These are phyloP conservation scores for Apiotrichum sp. DNA, from an alignment of 1,284 basidiomycete genomes.

Conservation along the genomic window DNA sequence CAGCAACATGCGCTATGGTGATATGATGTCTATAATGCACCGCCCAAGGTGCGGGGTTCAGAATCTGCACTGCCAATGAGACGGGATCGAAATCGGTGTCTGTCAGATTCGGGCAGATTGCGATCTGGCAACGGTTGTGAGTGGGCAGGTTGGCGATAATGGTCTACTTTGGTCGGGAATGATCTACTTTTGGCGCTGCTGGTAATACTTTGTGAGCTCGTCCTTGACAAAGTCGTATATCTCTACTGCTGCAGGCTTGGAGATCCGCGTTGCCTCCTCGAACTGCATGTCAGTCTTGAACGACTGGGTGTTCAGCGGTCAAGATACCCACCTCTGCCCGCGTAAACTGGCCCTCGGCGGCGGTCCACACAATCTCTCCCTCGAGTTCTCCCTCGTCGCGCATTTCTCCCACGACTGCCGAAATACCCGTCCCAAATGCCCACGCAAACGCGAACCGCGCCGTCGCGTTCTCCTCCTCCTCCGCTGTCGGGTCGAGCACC, in stretches of 20 bases:
- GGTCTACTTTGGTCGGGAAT: too few species aligned
- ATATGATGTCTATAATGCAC: too few species aligned
- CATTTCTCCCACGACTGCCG: slow-evolving; percentile 40
- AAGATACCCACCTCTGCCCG: slow-evolving; percentile 22
- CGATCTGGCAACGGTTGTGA: too few species aligned
- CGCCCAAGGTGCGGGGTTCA: too few species aligned
- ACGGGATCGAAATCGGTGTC: too few species aligned
- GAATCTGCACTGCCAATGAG: too few species aligned
- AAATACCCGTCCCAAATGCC: slow-evolving; percentile 44
- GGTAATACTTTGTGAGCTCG: slow-evolving; percentile 7
- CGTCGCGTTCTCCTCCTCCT: slow-evolving; percentile 57
- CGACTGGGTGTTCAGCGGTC: background rate
- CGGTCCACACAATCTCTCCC: slow-evolving; percentile 48
- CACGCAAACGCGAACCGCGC: slow-evolving; percentile 53
- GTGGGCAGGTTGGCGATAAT: too few species aligned
- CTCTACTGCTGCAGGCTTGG: slow-evolving; percentile 16
- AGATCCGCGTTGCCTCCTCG: background rate
- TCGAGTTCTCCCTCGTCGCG: slow-evolving; percentile 51
- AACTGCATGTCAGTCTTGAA: background rate
- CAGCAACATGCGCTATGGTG: too few species aligned
- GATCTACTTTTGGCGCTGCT: background rate
- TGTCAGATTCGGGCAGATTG: too few species aligned
- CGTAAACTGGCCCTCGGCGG: slow-evolving; percentile 44
- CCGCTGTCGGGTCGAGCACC: slow-evolving; percentile 63
- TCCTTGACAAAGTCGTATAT: slow-evolving; percentile 19